phyloP scores from a whole-genome alignment of 257 asterid species.

The Knoxia roxburghii region DNA sequence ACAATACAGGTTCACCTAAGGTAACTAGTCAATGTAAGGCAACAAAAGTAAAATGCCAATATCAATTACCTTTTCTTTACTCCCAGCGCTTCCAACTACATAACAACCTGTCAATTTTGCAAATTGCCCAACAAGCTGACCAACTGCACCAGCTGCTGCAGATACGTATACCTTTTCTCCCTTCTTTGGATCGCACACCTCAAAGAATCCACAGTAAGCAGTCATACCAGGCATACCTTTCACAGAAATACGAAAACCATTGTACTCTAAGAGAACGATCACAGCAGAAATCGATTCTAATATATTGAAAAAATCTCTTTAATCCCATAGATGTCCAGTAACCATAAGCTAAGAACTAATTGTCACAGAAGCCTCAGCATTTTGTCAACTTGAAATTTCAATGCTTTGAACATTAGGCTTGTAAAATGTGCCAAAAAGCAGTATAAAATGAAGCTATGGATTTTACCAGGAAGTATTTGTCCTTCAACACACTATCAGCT shows the following conservation, averaged over 20 bases:
- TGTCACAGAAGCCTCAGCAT: neutral
- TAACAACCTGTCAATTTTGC: slow-evolving; percentile 9
- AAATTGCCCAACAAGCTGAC: slow-evolving; percentile 10
- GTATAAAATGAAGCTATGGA: neutral
- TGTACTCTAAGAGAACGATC: too few species aligned
- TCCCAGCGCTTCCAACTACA: slow-evolving; percentile 12
- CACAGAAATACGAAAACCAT: neutral
- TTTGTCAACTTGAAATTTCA: neutral
- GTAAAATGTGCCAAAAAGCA: neutral
- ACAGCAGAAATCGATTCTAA: neutral
- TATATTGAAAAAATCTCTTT: too few species aligned
- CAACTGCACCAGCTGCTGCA: slow-evolving; percentile 9
- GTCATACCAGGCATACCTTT: neutral
- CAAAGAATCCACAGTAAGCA: neutral
- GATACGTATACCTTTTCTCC: slow-evolving; percentile 6
- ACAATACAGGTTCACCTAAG: neutral
- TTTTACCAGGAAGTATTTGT: neutral
- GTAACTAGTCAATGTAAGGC: neutral
- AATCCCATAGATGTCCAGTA: too few species aligned
- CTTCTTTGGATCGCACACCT: neutral
- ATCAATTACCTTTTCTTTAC: neutral
- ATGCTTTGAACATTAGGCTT: neutral
- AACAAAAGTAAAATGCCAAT: too few species aligned
- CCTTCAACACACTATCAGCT: neutral
- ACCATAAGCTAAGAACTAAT: neutral